Evolutionary conservation across 1,139 yeast genomes (phyloP), one percentile per base, ranked within the genome.

Genomic region (Wickerhamomyces sp.): DNA sequence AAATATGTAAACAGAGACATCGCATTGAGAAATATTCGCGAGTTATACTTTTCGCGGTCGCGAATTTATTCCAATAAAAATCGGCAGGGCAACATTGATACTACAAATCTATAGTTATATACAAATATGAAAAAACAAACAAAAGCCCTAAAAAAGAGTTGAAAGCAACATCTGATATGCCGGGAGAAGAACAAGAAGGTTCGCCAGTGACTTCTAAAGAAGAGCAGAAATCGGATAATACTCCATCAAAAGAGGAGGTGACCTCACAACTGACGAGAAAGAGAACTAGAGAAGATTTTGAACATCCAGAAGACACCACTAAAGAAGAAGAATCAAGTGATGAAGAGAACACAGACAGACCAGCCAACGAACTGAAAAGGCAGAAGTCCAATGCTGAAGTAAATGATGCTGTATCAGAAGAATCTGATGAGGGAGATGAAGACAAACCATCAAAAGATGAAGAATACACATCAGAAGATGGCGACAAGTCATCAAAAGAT

Each of bases 201-300:
- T n/a, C n/a, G n/a, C n/a, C n/a, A n/a, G n/a, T n/a, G n/a, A n/a
- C n/a, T n/a, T 10, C 14, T n/a, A 33, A 28, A 31, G n/a, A 7
- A 12, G 42, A 41, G 15, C 18, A 16, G 25, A n/a, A 20, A 20
- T n/a, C 15, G 7, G n/a, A 17, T 16, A 20, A n/a, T 8, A 14
- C 12, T 18, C 10, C 18, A 14, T 6, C n/a, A 5, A 14, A 14
- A 10, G 16, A 17, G 8, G 17, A 15, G 5, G 21, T 35, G 26
- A 12, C 31, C 8, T 13, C 31, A 4, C 31, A 42, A 8, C 29
- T 49, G 15, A 37, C 44, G 16, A 39, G 55, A 40, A 54, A 54
- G 40, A 48, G 58, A 43, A 52, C 56, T 2, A 54, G 58, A 44
- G 56, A 51, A 29, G 54, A 47, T 28, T 30, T 46, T 31, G 53